Evolutionary conservation across 768 basidiomycete genomes (phyloP).

Genomic region (Stropharia rugosoannulata): DNA sequence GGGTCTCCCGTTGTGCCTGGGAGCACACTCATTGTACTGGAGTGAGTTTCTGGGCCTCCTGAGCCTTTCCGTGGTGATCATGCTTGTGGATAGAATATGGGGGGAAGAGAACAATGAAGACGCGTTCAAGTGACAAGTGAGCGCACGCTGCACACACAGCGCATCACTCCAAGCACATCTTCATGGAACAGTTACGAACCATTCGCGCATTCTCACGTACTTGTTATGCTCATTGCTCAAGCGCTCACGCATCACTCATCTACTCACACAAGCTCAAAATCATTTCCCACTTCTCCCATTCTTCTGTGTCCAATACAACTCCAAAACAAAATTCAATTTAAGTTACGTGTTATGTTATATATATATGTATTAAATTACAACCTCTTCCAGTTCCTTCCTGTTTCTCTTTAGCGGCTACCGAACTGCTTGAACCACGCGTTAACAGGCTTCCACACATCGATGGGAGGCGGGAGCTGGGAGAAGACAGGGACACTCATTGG

Average conservation of each 20-base stretch:
- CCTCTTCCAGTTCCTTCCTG: not conserved
- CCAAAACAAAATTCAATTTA: not conserved
- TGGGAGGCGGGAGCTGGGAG: not conserved
- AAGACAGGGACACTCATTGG: slow-evolving; percentile 15
- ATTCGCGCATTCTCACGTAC: too few species aligned
- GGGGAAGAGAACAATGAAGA: too few species aligned
- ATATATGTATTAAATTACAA: not conserved
- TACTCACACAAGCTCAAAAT: not conserved
- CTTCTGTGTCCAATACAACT: too few species aligned
- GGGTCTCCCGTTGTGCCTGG: slow-evolving; percentile 48
- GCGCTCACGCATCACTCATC: too few species aligned
- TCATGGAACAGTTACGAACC: too few species aligned
- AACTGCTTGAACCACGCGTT: slow-evolving; percentile 33
- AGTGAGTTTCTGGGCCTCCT: not conserved
- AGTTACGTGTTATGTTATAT: not conserved
- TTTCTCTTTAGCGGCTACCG: slow-evolving; percentile 19
- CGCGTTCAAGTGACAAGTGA: too few species aligned
- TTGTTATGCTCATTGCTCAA: too few species aligned
- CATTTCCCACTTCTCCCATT: not conserved
- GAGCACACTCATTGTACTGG: slow-evolving; percentile 39
- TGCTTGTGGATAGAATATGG: too few species aligned
- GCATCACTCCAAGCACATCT: too few species aligned
- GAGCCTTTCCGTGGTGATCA: too few species aligned
- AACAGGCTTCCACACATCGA: slow-evolving; percentile 25
- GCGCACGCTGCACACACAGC: too few species aligned